Percentiles rank a stretch among this genome's conserved stretches.
These are phyloP conservation scores for Mangifera indica DNA, from an alignment of 345 rosid genomes.

Conservation along the genomic window DNA sequence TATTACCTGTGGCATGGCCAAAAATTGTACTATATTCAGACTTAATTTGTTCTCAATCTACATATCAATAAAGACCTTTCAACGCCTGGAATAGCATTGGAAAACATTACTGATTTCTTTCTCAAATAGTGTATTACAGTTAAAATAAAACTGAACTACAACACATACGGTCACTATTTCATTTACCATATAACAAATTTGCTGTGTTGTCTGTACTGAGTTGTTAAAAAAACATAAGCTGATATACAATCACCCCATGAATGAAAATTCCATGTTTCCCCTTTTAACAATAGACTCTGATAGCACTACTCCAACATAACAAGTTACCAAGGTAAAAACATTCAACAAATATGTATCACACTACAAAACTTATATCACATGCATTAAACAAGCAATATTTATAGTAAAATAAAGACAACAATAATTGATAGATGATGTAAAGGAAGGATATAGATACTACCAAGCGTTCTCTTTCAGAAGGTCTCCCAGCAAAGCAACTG, in stretches of 20 bases:
- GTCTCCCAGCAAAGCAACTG: slow-evolving; percentile 98
- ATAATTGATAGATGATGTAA: not conserved
- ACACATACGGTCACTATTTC: not conserved
- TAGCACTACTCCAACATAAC: not conserved
- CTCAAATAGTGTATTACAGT: not conserved
- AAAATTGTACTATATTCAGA: not conserved
- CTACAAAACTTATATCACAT: not conserved
- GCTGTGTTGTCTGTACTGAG: not conserved
- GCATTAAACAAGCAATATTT: slow-evolving; percentile 2
- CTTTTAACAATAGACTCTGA: not conserved
- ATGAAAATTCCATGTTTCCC: not conserved
- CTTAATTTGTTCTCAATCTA: not conserved
- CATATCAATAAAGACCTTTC: not conserved
- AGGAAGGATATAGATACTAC: slow-evolving; percentile 30
- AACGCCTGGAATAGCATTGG: not conserved
- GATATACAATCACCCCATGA: not conserved
- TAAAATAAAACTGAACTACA: not conserved
- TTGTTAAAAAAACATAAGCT: not conserved
- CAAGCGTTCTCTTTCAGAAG: slow-evolving; percentile 91
- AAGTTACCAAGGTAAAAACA: not conserved
- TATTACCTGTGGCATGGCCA: no score
- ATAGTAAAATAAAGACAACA: not conserved
- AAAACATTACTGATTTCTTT: not conserved
- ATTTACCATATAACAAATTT: not conserved
- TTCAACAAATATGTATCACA: not conserved